phyloP scores from a whole-genome alignment of 2,329 filamentous ascomycete species.

The Sordariomycetes sp. region DNA sequence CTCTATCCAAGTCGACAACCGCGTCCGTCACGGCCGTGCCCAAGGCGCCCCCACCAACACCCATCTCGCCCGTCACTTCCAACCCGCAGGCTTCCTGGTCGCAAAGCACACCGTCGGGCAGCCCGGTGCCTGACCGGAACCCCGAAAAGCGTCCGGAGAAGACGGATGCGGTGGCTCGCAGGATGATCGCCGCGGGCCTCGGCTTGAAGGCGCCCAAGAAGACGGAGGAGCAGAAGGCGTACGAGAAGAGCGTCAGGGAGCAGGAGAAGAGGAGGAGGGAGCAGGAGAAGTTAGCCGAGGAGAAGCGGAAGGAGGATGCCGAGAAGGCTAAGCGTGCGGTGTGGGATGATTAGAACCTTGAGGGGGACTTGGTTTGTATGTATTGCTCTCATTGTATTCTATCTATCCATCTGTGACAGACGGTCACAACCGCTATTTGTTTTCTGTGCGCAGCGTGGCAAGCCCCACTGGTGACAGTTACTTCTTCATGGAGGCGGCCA shows the following conservation, averaged over 20 bases:
- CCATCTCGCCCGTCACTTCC: conserved; percentile 38
- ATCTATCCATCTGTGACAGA: too few relatives aligned
- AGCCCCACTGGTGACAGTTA: too few relatives aligned
- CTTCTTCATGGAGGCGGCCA: conserved; percentile 1
- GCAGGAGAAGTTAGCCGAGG: conserved; percentile 59
- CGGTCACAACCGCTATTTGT: too few relatives aligned
- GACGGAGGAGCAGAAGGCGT: conserved; percentile 83
- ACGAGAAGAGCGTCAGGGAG: conserved; percentile 72
- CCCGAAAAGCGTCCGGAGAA: conserved; percentile 63
- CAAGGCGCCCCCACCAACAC: conserved; percentile 59
- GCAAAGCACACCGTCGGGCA: not conserved
- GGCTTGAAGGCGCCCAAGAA: conserved; percentile 72
- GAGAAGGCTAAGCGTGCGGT: conserved; percentile 75
- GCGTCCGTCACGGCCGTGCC: not conserved
- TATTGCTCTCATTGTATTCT: not conserved
- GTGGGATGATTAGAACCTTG: conserved; percentile 59
- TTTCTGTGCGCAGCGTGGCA: too few relatives aligned
- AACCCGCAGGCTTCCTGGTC: conserved; percentile 9
- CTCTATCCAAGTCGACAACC: not conserved
- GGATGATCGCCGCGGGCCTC: conserved; percentile 83
- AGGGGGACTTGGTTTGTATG: not conserved
- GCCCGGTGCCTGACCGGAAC: conserved; percentile 4
- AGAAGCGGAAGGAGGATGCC: conserved; percentile 49
- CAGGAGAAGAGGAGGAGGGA: conserved; percentile 74
- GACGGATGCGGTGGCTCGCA: conserved; percentile 80